phyloP scores from a whole-genome alignment of 257 asterid genomes.

The Solanum piurae region DNA sequence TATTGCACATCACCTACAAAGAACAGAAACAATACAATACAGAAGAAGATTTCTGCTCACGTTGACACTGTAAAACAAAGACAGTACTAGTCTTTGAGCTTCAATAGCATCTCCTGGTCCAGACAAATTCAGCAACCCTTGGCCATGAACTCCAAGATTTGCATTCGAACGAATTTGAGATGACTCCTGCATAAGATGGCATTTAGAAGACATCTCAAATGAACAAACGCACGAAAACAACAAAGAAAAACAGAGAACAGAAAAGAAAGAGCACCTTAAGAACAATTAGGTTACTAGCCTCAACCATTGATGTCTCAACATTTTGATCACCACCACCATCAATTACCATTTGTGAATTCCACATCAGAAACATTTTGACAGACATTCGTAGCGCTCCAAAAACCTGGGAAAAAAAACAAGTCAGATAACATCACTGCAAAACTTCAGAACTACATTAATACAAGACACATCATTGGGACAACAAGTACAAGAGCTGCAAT shows the following conservation, averaged over 20 bases:
- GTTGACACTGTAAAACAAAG: slow-evolving; percentile 82
- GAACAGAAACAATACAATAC: neutral
- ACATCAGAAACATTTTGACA: slow-evolving; percentile 94
- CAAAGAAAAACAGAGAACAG: neutral
- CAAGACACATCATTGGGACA: neutral
- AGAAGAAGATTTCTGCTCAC: slow-evolving; percentile 33
- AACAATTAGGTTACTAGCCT: slow-evolving; percentile 96
- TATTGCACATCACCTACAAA: neutral
- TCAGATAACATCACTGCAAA: neutral
- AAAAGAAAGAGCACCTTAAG: slow-evolving; percentile 54
- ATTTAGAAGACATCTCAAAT: neutral
- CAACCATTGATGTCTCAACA: slow-evolving; percentile 90
- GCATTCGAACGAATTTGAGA: slow-evolving; percentile 94
- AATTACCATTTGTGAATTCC: slow-evolving; percentile 85
- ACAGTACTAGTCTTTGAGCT: slow-evolving; percentile 86
- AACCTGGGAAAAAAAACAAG: slow-evolving; percentile 38
- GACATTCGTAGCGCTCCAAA: slow-evolving; percentile 99
- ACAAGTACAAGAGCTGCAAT: neutral
- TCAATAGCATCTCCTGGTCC: slow-evolving; percentile 96
- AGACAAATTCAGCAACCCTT: slow-evolving; percentile 78
- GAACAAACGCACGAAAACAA: neutral
- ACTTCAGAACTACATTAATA: neutral
- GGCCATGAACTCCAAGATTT: slow-evolving; percentile 94
- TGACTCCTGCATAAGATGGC: slow-evolving; percentile 38
- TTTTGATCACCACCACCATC: slow-evolving; percentile 99